Evolutionary conservation across 2,329 filamentous ascomycete genomes (phyloP).

Genomic region (Fusarium anthophilum): DNA sequence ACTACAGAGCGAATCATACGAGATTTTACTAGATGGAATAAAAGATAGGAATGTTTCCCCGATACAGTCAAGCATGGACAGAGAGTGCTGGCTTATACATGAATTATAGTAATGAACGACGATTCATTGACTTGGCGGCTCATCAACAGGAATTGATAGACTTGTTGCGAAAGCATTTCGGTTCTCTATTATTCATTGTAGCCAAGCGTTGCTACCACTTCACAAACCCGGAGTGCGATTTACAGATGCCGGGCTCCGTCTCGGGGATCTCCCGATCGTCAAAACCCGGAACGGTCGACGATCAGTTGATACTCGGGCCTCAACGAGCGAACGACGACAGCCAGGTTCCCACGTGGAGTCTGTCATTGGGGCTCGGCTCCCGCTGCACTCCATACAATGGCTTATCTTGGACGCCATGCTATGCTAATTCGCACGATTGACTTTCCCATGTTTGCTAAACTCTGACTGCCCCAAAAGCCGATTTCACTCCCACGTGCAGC

Average conservation of each 20-base stretch:
- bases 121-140: not conserved
- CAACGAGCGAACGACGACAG: constrained; percentile 28
- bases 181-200: not conserved
- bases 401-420: not conserved
- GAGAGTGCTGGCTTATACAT: not conserved
- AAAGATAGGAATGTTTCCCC: too few relatives aligned
- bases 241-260: not conserved
- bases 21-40: too few relatives aligned
- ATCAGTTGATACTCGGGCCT: not conserved
- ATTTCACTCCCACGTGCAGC: constrained; percentile 22
- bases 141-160: not conserved
- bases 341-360: constrained; percentile 36
- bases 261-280: not conserved
- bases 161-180: not conserved
- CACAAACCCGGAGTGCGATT: not conserved
- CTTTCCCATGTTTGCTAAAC: not conserved
- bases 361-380: constrained; percentile 34
- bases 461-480: not conserved
- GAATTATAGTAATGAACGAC: not conserved
- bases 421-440: not conserved
- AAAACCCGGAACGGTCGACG: not conserved
- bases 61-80: not conserved
- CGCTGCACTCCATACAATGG: constrained; percentile 18
- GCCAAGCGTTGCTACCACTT: not conserved
- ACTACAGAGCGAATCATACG: not conserved